Evolutionary conservation across 2,329 filamentous ascomycete genomes (phyloP), one percentile per base, ranked within the genome.

Genomic region (Alternaria infectoria): DNA sequence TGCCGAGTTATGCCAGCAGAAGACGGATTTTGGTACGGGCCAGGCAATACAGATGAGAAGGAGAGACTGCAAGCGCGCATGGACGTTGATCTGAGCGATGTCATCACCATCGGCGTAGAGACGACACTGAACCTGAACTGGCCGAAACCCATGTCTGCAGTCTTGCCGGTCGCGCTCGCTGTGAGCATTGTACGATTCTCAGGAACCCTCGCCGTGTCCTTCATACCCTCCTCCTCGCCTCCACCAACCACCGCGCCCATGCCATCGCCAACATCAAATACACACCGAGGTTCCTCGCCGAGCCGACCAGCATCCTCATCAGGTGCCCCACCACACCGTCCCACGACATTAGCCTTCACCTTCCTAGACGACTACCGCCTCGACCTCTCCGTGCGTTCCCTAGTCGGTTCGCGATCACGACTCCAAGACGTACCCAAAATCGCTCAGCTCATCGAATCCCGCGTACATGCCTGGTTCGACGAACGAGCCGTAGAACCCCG

Each of bases 81-180:
- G 92, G 96, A 99, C 79, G 94, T 99, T 36, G 96, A 99, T 79
- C 83, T 99, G 62, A 96, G 92, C 80, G 96, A 99, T 81, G 94
- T 97, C 81, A 93, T 99, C 63, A 99, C 96, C 0, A 84, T 99
- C 57, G 96, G 93, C 1, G 86, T 99, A 25, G 96, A 99, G 83
- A 99, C 96, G 4, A 97, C 96, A 72, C 84, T 99, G 66, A 86
- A 97, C 51, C 86, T 99, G 59, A 99, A 99, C 81, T 99, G 97
- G 78, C 96, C 96, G 0, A 96, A 94, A 77, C 92, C 92, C 8
- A 85, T 93, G 57, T 92, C 93, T 6, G 96, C 96, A 1, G 91
- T 97, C 8, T 85, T 99, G 1, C 96, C 96, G 3, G 94, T 99
- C 17, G 96, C 95, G 0, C 84, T 99, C 32, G 91, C 94, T 0